Percentiles rank a stretch among this genome's conserved stretches.
These are phyloP conservation scores for Akanthomyces dipterigenus DNA, from an alignment of 2,329 filamentous ascomycete genomes.

Conservation along the genomic window DNA sequence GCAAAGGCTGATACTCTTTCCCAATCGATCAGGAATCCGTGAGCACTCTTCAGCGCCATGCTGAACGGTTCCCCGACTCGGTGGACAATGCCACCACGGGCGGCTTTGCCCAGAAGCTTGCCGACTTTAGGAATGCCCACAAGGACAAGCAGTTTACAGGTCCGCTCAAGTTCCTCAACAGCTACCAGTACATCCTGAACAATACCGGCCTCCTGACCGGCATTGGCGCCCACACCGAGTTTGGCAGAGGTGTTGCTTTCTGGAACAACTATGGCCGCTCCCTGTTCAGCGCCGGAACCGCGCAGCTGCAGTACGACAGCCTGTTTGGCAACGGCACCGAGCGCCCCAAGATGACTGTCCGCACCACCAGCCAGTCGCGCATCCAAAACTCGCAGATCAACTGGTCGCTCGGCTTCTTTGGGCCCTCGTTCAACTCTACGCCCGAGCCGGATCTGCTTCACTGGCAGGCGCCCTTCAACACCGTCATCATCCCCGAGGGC, in stretches of 20 bases:
- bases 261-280: conserved; percentile 49
- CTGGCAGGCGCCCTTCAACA: conserved; percentile 37
- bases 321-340: conserved; percentile 36
- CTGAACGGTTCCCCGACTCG: conserved; percentile 41
- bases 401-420: conserved; percentile 47
- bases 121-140: conserved; percentile 32
- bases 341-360: conserved; percentile 41
- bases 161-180: conserved; percentile 45
- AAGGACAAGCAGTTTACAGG: conserved; percentile 32
- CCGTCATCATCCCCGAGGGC: conserved; percentile 59
- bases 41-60: conserved; percentile 49
- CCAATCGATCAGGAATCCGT: conserved; percentile 29
- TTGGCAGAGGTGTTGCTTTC: conserved; percentile 41
- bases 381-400: conserved; percentile 49
- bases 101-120: conserved; percentile 41
- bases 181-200: conserved; percentile 40
- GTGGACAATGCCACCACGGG: conserved; percentile 44
- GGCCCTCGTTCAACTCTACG: conserved; percentile 34
- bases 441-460: conserved; percentile 32
- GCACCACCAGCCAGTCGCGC: conserved; percentile 47
- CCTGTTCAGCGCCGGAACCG: conserved; percentile 41
- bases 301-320: conserved; percentile 41
- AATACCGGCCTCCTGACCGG: conserved; percentile 37
- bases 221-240: conserved; percentile 43
- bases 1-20: not conserved